These are phyloP conservation scores for Termitomyces sp. DNA, from an alignment of 768 basidiomycete species.

Conservation along the genomic window DNA sequence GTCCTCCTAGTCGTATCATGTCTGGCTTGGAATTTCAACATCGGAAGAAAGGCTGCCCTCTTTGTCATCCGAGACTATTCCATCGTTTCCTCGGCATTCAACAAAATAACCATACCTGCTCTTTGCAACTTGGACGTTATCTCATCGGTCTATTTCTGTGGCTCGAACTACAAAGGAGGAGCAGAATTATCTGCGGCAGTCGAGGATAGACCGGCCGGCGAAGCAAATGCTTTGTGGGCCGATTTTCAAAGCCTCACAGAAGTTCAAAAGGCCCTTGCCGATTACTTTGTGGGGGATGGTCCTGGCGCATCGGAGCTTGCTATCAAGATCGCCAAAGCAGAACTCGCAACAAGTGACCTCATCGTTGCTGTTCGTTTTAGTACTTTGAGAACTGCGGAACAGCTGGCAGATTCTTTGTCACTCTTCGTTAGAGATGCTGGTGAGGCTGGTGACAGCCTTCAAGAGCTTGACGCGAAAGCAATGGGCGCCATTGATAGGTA, in stretches of 20 bases:
- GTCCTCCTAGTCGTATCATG: not conserved
- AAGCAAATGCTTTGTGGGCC: slow-evolving; percentile 6
- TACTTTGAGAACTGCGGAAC: slow-evolving; percentile 35
- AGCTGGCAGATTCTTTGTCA: slow-evolving; percentile 32
- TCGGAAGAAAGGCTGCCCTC: not conserved
- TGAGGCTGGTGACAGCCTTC: slow-evolving; percentile 37
- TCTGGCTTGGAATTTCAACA: not conserved
- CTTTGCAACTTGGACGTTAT: not conserved
- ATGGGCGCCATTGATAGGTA: slow-evolving; percentile 48
- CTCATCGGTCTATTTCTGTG: not conserved
- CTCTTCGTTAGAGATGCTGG: slow-evolving; percentile 37
- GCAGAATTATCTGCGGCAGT: not conserved
- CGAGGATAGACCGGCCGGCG: not conserved
- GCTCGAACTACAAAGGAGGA: not conserved
- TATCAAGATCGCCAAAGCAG: slow-evolving; percentile 43
- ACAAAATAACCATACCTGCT: not conserved
- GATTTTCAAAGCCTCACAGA: slow-evolving; percentile 39
- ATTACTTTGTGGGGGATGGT: slow-evolving; percentile 35
- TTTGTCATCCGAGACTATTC: not conserved
- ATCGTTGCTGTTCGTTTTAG: slow-evolving; percentile 42
- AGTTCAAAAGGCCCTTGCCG: slow-evolving; percentile 37
- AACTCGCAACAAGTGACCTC: slow-evolving; percentile 49
- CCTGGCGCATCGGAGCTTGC: slow-evolving; percentile 40
- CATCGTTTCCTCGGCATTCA: not conserved
- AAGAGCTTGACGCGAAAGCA: slow-evolving; percentile 39